Evolutionary conservation across 1,284 basidiomycete species (phyloP).

Genomic region (Ganoderma sp.): DNA sequence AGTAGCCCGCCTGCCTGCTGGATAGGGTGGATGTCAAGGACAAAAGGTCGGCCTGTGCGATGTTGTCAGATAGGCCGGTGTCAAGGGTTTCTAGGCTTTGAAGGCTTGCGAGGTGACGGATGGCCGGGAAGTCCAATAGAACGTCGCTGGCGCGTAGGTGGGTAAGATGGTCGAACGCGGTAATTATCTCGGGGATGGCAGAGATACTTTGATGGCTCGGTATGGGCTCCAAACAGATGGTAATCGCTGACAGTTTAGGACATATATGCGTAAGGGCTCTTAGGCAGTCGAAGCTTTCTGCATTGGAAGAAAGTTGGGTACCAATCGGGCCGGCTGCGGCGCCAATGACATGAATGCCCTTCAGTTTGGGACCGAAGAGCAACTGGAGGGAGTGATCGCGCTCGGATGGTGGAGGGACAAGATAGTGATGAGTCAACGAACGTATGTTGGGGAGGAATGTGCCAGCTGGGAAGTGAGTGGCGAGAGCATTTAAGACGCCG

Average conservation of each 20-base stretch:
- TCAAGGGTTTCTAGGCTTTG: not conserved
- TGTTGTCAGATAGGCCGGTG: not conserved
- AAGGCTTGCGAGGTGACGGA: not conserved
- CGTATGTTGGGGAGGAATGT: not conserved
- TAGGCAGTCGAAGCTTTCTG: not conserved
- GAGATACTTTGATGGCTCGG: not conserved
- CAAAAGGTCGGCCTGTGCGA: not conserved
- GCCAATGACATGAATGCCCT: not conserved
- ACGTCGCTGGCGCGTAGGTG: not conserved
- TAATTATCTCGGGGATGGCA: not conserved
- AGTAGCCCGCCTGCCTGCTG: not conserved
- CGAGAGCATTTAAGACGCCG: not conserved
- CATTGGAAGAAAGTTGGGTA: not conserved
- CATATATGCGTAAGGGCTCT: conserved; percentile 1
- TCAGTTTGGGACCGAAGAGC: not conserved
- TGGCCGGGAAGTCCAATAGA: not conserved
- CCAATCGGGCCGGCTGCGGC: not conserved
- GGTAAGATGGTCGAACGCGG: not conserved
- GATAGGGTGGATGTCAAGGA: not conserved
- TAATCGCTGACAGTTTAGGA: not conserved
- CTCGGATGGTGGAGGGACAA: not conserved
- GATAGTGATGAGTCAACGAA: not conserved
- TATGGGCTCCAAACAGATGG: not conserved
- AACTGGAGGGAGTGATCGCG: not conserved
- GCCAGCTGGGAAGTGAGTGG: not conserved